phyloP scores from a whole-genome alignment of 345 rosid species.

The Eutrema yunnanense region DNA sequence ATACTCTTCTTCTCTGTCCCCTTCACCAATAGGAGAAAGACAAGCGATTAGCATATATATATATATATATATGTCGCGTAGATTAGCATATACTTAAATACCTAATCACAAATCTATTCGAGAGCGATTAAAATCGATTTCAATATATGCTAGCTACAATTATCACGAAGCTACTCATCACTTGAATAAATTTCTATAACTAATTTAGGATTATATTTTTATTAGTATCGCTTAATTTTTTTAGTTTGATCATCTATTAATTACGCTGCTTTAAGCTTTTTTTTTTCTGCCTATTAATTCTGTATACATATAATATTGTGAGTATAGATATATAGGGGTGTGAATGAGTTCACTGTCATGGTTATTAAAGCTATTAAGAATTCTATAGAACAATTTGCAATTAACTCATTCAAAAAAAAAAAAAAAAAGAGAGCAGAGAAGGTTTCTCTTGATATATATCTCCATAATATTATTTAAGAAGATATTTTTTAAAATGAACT shows the following conservation, averaged over 20 bases:
- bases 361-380: neutral
- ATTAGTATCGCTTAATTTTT: neutral
- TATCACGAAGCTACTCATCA: neutral
- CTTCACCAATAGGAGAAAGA: constrained; percentile 14
- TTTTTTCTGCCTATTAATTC: neutral
- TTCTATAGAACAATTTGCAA: neutral
- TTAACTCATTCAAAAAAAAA: neutral
- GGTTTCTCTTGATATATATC: neutral
- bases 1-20: constrained; percentile 8
- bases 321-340: neutral
- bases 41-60: neutral
- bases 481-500: too few species aligned
- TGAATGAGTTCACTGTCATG: neutral
- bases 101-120: too few species aligned
- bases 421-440: neutral
- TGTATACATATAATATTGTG: neutral
- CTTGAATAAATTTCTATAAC: neutral
- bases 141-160: neutral
- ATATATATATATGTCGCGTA: neutral
- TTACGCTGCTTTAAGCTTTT: neutral
- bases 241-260: neutral
- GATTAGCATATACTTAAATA: neutral
- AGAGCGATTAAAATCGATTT: too few species aligned
- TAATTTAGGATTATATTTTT: neutral
- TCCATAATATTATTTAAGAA: too few species aligned